Evolutionary conservation across 805 yeast genomes (phyloP).

Genomic region (Wickerhamiella bombiphila): DNA sequence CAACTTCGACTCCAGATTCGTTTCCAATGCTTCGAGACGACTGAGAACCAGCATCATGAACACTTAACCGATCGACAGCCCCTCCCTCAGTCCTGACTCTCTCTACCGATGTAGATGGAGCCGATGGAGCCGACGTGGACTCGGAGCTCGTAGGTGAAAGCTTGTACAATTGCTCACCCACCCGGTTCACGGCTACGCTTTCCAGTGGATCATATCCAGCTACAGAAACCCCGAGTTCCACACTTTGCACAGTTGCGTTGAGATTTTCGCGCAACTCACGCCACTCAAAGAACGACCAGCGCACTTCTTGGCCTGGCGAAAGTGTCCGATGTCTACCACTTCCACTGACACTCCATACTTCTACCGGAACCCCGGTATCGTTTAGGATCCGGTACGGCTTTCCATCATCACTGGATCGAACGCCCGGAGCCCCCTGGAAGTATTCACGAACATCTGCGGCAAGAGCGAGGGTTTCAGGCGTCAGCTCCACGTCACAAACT

Average conservation of each 20-base stretch:
- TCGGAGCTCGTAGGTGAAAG: slow-evolving; percentile 46
- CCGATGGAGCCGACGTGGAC: no score
- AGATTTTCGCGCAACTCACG: slow-evolving; percentile 65
- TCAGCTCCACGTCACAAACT: slow-evolving; percentile 63
- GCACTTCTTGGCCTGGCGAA: slow-evolving; percentile 35
- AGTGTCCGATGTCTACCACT: slow-evolving; percentile 20
- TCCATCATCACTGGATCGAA: slow-evolving; percentile 30
- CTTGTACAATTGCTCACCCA: slow-evolving; percentile 67
- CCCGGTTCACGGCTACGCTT: slow-evolving; percentile 54
- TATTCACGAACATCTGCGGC: slow-evolving; percentile 52
- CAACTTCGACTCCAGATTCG: no score
- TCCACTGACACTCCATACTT: slow-evolving; percentile 57
- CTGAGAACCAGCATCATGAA: no score
- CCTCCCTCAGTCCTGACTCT: no score
- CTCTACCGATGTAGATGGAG: no score
- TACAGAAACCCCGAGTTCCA: slow-evolving; percentile 44
- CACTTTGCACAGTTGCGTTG: slow-evolving; percentile 47
- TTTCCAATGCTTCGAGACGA: no score
- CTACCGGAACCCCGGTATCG: slow-evolving; percentile 72
- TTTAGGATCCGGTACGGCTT: slow-evolving; percentile 71
- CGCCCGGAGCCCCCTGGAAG: slow-evolving; percentile 17
- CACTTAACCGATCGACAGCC: no score
- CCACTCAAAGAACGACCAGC: slow-evolving; percentile 97
- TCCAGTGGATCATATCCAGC: slow-evolving; percentile 40
- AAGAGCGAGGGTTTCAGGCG: slow-evolving; percentile 68